phyloP scores from a whole-genome alignment of 805 yeast genomes.

The Pichia kluyveri region DNA sequence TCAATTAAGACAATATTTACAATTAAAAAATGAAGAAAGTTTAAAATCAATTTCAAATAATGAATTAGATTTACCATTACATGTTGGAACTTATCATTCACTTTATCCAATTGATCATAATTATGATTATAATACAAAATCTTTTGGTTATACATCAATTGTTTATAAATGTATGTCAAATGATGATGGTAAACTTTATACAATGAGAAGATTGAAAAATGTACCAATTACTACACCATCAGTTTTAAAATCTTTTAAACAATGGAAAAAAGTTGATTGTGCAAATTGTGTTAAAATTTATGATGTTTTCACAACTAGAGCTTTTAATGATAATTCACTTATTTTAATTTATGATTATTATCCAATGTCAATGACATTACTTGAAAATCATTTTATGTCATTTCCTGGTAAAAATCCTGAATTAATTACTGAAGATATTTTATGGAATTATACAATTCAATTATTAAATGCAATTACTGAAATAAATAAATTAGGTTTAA shows the following conservation, averaged over 20 bases:
- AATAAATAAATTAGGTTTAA: conserved; percentile 56
- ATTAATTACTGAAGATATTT: conserved; percentile 49
- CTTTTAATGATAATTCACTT: conserved; percentile 74
- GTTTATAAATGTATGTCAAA: conserved; percentile 77
- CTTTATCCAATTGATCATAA: conserved; percentile 69
- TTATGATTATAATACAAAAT: conserved; percentile 27
- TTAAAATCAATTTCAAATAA: conserved; percentile 45
- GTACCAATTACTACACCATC: conserved; percentile 46
- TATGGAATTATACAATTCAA: conserved; percentile 77
- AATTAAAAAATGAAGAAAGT: conserved; percentile 71
- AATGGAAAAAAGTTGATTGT: conserved; percentile 52
- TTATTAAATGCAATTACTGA: conserved; percentile 58
- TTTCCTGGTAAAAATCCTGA: conserved; percentile 31
- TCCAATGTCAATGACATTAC: conserved; percentile 65
- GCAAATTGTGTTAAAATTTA: conserved; percentile 58
- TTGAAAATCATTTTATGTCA: conserved; percentile 54
- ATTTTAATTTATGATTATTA: conserved; percentile 77
- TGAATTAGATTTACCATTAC: conserved; percentile 56
- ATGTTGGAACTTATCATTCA: conserved; percentile 76
- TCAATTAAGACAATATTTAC: conserved; percentile 61
- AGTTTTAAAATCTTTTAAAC: conserved; percentile 50
- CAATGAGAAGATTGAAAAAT: conserved; percentile 64
- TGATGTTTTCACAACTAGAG: conserved; percentile 81
- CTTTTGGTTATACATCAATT: conserved; percentile 49
- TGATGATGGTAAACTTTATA: conserved; percentile 67